Percentiles rank a stretch among this genome's conserved stretches.
Evolutionary conservation across 2,329 filamentous ascomycete species (phyloP).

Genomic region (Xylariaceae sp.): DNA sequence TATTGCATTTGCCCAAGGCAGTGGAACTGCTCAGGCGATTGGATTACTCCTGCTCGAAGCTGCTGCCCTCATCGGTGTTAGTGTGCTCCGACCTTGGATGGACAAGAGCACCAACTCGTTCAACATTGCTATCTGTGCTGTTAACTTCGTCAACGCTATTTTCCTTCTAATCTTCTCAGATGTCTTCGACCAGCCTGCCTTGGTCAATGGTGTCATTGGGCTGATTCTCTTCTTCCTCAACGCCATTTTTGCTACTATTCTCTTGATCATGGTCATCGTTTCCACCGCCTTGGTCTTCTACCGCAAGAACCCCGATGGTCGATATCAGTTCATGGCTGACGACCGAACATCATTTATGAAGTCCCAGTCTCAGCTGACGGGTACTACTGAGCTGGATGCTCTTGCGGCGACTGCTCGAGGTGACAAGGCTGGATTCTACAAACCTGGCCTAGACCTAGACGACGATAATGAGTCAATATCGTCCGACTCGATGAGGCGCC

Average conservation of each 20-base stretch:
- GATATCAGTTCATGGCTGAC: slow-evolving; percentile 89
- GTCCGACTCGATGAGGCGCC: slow-evolving; percentile 56
- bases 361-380: slow-evolving; percentile 74
- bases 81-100: slow-evolving; percentile 87
- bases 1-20: slow-evolving; percentile 74
- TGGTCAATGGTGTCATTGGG: slow-evolving; percentile 83
- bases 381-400: slow-evolving; percentile 80
- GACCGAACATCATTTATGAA: slow-evolving; percentile 92
- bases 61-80: slow-evolving; percentile 72
- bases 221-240: slow-evolving; percentile 85
- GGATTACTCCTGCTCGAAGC: slow-evolving; percentile 79
- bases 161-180: slow-evolving; percentile 84
- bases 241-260: slow-evolving; percentile 75
- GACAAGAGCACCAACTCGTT: slow-evolving; percentile 92
- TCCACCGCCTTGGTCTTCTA: slow-evolving; percentile 70
- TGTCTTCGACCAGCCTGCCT: slow-evolving; percentile 77
- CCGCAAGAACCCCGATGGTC: slow-evolving; percentile 84
- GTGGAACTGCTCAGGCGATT: slow-evolving; percentile 73
- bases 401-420: slow-evolving; percentile 82
- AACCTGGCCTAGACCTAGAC: slow-evolving; percentile 68
- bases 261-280: slow-evolving; percentile 79
- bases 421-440: slow-evolving; percentile 64
- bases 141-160: slow-evolving; percentile 84
- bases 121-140: slow-evolving; percentile 82
- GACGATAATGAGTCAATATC: slow-evolving; percentile 73